Conservation (phyloP, 192 early-diverging fungal genomes). For the Coemansia sp. region DNA sequence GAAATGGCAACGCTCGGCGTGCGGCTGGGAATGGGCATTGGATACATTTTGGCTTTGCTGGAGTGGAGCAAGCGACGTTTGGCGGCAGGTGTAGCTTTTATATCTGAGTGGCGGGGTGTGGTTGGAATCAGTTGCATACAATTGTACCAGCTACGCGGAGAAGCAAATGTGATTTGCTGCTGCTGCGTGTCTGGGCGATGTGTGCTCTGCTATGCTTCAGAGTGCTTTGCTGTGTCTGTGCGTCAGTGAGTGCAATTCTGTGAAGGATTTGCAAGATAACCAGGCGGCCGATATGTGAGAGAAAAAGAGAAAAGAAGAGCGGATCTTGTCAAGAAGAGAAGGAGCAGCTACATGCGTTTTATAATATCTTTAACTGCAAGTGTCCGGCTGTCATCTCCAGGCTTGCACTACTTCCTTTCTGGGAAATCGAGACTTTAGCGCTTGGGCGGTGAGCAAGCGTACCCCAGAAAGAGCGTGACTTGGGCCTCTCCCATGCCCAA, state of each 20-base stretch:
- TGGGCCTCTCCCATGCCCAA: background rate
- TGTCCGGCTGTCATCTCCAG: no score
- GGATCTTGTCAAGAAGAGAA: no score
- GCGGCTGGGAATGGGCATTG: background rate
- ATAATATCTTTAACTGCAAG: no score
- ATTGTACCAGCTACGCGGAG: background rate
- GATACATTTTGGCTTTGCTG: conserved; percentile 5
- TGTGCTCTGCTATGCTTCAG: no score
- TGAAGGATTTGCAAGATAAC: no score
- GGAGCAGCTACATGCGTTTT: no score
- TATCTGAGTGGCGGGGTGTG: background rate
- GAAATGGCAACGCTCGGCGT: background rate
- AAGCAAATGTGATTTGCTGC: background rate
- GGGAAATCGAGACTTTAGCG: conserved; percentile 6
- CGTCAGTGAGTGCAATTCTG: no score
- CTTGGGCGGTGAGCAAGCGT: background rate
- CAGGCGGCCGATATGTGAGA: no score
- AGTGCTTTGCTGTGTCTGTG: no score
- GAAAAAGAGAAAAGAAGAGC: no score
- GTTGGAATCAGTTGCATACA: conserved; percentile 7
- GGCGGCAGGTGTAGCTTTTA: background rate
- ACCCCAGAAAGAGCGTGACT: conserved; percentile 6
- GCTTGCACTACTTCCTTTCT: background rate
- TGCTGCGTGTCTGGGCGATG: conserved; percentile 1
- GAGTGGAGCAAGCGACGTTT: background rate